A percentile compares a stretch with the other conserved stretches of the same genome.
Conservation (phyloP, 2,329 filamentous ascomycete genomes). For the Lachnellula cervina region DNA sequence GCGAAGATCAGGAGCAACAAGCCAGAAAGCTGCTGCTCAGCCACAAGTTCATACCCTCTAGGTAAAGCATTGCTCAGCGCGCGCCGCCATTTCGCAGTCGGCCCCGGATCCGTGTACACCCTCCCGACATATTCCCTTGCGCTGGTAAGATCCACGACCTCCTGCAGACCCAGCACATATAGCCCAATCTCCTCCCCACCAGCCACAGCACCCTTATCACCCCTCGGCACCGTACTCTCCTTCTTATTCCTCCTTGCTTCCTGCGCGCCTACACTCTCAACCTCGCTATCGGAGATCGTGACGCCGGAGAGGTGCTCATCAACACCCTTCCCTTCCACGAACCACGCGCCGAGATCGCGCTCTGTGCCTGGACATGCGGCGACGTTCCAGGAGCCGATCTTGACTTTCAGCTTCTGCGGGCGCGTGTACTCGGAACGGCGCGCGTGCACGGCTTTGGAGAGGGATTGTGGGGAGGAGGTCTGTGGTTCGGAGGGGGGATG, state of each 20-base stretch:
- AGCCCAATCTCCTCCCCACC: slow-evolving; percentile 71
- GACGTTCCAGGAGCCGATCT: slow-evolving; percentile 94
- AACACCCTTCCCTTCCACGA: slow-evolving; percentile 70
- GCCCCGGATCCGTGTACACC: slow-evolving; percentile 66
- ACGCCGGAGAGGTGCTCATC: slow-evolving; percentile 57
- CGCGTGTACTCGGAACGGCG: slow-evolving; percentile 75
- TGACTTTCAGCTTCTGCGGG: slow-evolving; percentile 71
- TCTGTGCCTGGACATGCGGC: slow-evolving; percentile 79
- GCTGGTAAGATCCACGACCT: slow-evolving; percentile 81
- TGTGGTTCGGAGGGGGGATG: neutral
- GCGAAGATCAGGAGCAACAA: slow-evolving; percentile 82
- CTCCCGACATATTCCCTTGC: slow-evolving; percentile 70
- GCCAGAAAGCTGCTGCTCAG: slow-evolving; percentile 81
- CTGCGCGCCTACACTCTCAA: slow-evolving; percentile 43
- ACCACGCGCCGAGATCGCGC: slow-evolving; percentile 85
- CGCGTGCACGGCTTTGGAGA: slow-evolving; percentile 63
- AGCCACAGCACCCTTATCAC: slow-evolving; percentile 37
- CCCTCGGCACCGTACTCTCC: slow-evolving; percentile 41
- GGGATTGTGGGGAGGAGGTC: slow-evolving; percentile 48
- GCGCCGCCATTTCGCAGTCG: slow-evolving; percentile 74
- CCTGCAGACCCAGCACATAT: slow-evolving; percentile 87
- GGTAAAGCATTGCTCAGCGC: slow-evolving; percentile 72
- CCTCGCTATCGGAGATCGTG: slow-evolving; percentile 38
- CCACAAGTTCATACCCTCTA: slow-evolving; percentile 67
- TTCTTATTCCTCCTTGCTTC: slow-evolving; percentile 42